Percentiles rank a stretch among this genome's conserved stretches.
phyloP scores from a whole-genome alignment of 352 stramenopile genomes.

The Elongisporangium anandrum region DNA sequence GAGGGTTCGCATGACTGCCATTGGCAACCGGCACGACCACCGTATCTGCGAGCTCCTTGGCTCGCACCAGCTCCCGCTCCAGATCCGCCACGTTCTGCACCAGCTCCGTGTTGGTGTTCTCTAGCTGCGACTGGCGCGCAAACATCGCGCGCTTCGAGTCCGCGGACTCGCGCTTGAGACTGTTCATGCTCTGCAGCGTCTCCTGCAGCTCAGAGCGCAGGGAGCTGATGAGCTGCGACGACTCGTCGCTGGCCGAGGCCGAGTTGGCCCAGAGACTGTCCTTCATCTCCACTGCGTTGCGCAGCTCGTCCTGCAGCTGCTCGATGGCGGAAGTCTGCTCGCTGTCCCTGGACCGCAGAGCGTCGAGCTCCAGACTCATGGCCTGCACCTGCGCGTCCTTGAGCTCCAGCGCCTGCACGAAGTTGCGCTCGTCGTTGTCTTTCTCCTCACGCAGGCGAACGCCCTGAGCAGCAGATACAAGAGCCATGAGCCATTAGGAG shows the following conservation, averaged over 20 bases:
- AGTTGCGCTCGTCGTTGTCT: slow-evolving; percentile 63
- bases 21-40: slow-evolving; percentile 1
- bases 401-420: slow-evolving; percentile 63
- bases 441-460: slow-evolving; percentile 51
- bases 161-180: slow-evolving; percentile 58
- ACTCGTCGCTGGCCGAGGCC: slow-evolving; percentile 62
- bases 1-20: slow-evolving; percentile 6
- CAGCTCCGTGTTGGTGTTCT: slow-evolving; percentile 72
- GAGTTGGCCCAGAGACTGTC: slow-evolving; percentile 65
- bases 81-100: slow-evolving; percentile 59
- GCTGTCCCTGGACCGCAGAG: slow-evolving; percentile 26
- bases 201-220: slow-evolving; percentile 66
- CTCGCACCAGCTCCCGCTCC: slow-evolving; percentile 50
- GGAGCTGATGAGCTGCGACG: slow-evolving; percentile 53
- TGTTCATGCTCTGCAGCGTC: slow-evolving; percentile 45
- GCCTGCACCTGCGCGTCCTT: slow-evolving; percentile 63
- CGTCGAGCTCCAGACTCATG: slow-evolving; percentile 34
- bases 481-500: neutral
- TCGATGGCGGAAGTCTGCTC: slow-evolving; percentile 20
- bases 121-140: slow-evolving; percentile 63
- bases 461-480: slow-evolving; percentile 35
- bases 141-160: slow-evolving; percentile 71
- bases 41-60: slow-evolving; percentile 20
- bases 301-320: slow-evolving; percentile 40
- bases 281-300: slow-evolving; percentile 51